Conservation (phyloP, 495 filamentous ascomycete genomes). For the Penicillium silybi region DNA sequence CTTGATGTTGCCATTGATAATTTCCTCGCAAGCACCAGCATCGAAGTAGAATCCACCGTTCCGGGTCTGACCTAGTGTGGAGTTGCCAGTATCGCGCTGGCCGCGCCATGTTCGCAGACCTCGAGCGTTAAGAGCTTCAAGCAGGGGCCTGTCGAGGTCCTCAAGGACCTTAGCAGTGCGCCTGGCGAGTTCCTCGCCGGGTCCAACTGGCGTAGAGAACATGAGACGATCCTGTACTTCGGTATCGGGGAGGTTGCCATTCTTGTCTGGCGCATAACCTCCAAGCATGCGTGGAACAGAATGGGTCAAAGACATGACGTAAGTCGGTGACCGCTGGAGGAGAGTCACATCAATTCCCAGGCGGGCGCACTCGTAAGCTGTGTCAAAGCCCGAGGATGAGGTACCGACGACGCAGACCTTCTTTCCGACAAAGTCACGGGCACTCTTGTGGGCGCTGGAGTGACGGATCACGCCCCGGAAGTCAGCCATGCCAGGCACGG, state of each 20-base stretch:
- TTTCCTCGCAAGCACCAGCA: slow-evolving; percentile 55
- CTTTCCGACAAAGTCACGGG: slow-evolving; percentile 39
- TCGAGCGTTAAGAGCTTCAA: slow-evolving; percentile 54
- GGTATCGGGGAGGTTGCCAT: neutral
- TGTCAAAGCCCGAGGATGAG: slow-evolving; percentile 70
- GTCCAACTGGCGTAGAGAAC: no score
- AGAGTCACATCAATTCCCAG: slow-evolving; percentile 66
- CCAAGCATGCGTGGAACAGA: slow-evolving; percentile 45
- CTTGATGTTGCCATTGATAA: slow-evolving; percentile 63
- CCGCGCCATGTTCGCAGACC: slow-evolving; percentile 57
- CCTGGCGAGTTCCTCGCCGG: no score
- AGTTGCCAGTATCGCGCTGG: slow-evolving; percentile 54
- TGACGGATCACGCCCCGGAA: slow-evolving; percentile 38
- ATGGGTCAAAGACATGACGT: slow-evolving; percentile 54
- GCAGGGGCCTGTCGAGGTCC: no score
- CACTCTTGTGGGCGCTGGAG: slow-evolving; percentile 18
- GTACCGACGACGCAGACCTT: slow-evolving; percentile 66
- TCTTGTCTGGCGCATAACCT: slow-evolving; percentile 43
- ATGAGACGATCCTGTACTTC: slow-evolving; percentile 42
- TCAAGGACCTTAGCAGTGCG: no score
- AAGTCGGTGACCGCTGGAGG: slow-evolving; percentile 66
- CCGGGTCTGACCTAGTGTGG: slow-evolving; percentile 59
- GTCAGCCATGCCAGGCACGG: slow-evolving; percentile 25
- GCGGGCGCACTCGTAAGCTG: slow-evolving; percentile 67
- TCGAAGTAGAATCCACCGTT: slow-evolving; percentile 72